Conservation (phyloP, 2,329 filamentous ascomycete genomes). For the Paracoccidioides brasiliensis region DNA sequence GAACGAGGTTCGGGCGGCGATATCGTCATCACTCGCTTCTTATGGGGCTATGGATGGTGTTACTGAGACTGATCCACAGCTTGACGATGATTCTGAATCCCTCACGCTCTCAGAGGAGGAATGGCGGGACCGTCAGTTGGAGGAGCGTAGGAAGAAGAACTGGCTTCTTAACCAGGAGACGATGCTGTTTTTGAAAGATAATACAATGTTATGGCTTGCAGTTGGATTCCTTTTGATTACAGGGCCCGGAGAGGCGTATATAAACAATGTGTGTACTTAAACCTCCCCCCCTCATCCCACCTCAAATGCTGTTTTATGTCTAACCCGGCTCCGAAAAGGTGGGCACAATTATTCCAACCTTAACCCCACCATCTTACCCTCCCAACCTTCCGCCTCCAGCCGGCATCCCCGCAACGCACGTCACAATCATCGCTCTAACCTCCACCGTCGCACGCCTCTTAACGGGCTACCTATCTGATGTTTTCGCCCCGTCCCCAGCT, state of each 20-base stretch:
- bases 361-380: constrained; percentile 52
- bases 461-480: constrained; percentile 76
- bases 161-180: constrained; percentile 91
- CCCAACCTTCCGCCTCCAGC: constrained; percentile 36
- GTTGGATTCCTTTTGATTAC: constrained; percentile 84
- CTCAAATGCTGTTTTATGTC: too few relatives aligned
- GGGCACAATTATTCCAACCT: constrained; percentile 79
- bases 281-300: not conserved
- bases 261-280: constrained; percentile 58
- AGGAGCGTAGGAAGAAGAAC: constrained; percentile 62
- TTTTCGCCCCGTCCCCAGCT: constrained; percentile 59
- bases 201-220: constrained; percentile 92
- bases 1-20: constrained; percentile 28
- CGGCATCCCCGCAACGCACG: constrained; percentile 64
- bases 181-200: constrained; percentile 66
- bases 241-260: constrained; percentile 91
- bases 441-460: constrained; percentile 84
- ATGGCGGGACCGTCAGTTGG: constrained; percentile 26
- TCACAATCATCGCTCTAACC: constrained; percentile 80
- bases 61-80: constrained; percentile 28
- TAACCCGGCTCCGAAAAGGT: constrained; percentile 31
- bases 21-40: constrained; percentile 7
- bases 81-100: constrained; percentile 26
- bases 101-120: constrained; percentile 9
- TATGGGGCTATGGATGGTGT: constrained; percentile 46